Conservation (phyloP, 768 basidiomycete genomes). For the Cyclocybe aegerita region DNA sequence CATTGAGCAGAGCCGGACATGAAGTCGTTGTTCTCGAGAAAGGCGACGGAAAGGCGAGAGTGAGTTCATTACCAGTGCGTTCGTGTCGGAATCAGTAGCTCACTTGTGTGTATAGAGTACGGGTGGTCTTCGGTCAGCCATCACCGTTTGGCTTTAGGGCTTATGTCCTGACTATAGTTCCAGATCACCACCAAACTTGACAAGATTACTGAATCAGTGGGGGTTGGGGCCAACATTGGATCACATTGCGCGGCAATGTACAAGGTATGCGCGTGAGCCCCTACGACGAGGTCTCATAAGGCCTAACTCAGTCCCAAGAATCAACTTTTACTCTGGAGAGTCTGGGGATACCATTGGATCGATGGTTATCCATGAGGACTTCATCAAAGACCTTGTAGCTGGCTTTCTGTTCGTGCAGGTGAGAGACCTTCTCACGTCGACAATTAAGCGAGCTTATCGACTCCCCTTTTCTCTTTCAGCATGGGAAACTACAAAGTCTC, state of each 20-base stretch:
- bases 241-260: constrained; percentile 33
- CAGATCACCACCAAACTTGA: constrained; percentile 56
- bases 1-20: constrained; percentile 58
- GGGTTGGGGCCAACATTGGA: constrained; percentile 45
- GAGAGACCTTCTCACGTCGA: constrained; percentile 15
- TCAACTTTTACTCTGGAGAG: constrained; percentile 31
- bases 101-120: constrained; percentile 25
- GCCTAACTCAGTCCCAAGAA: neutral
- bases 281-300: neutral
- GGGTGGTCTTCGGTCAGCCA: constrained; percentile 40
- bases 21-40: constrained; percentile 58
- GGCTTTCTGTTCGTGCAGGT: constrained; percentile 43
- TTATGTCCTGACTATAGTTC: constrained; percentile 1
- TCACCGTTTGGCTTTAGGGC: neutral
- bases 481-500: constrained; percentile 49
- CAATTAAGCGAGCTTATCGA: neutral
- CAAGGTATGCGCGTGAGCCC: constrained; percentile 19
- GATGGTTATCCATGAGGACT: constrained; percentile 39
- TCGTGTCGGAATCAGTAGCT: neutral
- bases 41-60: constrained; percentile 39
- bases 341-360: constrained; percentile 43
- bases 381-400: constrained; percentile 29
- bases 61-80: constrained; percentile 19
- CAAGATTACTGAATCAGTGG: constrained; percentile 55
- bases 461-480: constrained; percentile 29